Base-by-base conservation (phyloP, 306 rosid genomes). In the apple (Malus domestica) region DNA sequence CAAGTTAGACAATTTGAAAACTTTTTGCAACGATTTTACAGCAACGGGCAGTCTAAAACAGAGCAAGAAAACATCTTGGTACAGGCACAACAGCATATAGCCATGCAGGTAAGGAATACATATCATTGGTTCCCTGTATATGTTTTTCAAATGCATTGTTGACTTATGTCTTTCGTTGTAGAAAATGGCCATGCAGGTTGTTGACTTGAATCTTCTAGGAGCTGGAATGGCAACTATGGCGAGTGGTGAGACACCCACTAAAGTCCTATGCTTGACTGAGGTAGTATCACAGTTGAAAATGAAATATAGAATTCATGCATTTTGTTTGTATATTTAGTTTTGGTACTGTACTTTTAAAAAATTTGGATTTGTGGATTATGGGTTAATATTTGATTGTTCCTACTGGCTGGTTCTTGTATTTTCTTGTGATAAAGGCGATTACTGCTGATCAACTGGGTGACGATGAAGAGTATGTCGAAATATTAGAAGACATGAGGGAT, bases 401-500 rank as follows among this genome's bases (percentile, higher is more conserved):
- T 22, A 70, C 64, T 46, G 69, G 72, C 70, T 68, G 54, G 67
- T 75, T 81, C 22, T 22, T n/a, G 61, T 73, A 19, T 46, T 66
- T 71, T 33, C n/a, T 40, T 58, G 62, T 69, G 55, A 64, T 87
- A 51, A 80, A 88, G 96, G 93, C 91, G n/a, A 66, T 90, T 32
- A 85, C 89, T 44, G 72, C 73, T 23, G 97, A 89, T 70, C 85
- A 89, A 67, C 85, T 91, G 77, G 33, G 46, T 55, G 83, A 89
- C 70, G 88, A 87, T 67, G 86, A 72, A 35, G 93, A 84, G 66
- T 91, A 91, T 16, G 85, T 75, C 68, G 97, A 91, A 83, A 91
- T 91, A 76, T 75, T 88, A 81, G 95, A 89, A 79, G 97, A 91
- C 82, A 91, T 91, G 97, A 83, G 84, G 71, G 93, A 89, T 75